Evolutionary conservation across 352 stramenopile genomes (phyloP).

Genomic region (Thalassiosira sp.): DNA sequence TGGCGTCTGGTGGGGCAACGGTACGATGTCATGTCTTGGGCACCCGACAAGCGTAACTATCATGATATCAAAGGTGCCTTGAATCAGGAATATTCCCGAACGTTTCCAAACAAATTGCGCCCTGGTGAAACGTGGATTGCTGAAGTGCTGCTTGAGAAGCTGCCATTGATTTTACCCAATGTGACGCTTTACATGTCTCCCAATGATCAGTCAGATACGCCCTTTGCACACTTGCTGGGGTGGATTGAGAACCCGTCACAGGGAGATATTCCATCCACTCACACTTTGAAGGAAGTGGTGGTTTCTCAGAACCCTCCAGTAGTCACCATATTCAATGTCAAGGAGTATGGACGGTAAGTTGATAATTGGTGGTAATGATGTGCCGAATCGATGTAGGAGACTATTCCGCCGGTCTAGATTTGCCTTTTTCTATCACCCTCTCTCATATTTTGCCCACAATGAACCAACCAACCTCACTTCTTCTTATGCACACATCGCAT

Average conservation of each 20-base stretch:
- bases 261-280: slow-evolving; percentile 56
- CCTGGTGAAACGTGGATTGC: slow-evolving; percentile 79
- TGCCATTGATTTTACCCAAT: slow-evolving; percentile 77
- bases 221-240: slow-evolving; percentile 75
- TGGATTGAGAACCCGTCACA: slow-evolving; percentile 81
- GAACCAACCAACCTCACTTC: too few species aligned
- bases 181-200: slow-evolving; percentile 77
- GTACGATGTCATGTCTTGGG: slow-evolving; percentile 89
- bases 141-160: slow-evolving; percentile 81
- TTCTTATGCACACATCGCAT: too few species aligned
- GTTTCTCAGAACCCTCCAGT: slow-evolving; percentile 91
- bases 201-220: slow-evolving; percentile 75
- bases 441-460: too few species aligned
- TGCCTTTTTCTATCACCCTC: too few species aligned
- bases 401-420: too few species aligned
- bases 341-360: slow-evolving; percentile 89
- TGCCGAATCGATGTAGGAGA: too few species aligned
- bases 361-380: too few species aligned
- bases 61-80: slow-evolving; percentile 70
- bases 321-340: slow-evolving; percentile 96
- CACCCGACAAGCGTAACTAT: slow-evolving; percentile 82
- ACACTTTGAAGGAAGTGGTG: slow-evolving; percentile 97
- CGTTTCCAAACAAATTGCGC: slow-evolving; percentile 79
- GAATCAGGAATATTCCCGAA: slow-evolving; percentile 71
- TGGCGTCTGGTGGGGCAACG: slow-evolving; percentile 87